phyloP scores from a whole-genome alignment of 805 yeast genomes.

The Saccharomycopsis sp. region DNA sequence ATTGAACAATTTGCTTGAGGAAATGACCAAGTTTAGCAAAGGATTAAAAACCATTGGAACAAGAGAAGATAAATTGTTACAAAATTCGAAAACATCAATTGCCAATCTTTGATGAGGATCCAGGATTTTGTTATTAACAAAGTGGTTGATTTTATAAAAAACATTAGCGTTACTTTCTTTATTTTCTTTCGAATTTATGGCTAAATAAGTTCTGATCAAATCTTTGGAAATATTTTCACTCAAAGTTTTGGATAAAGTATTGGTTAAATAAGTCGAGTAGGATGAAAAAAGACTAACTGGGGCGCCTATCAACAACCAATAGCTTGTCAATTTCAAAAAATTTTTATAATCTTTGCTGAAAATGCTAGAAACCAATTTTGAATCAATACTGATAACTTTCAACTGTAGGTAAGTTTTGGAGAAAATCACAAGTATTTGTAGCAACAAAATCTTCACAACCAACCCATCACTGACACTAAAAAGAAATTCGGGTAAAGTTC shows the following conservation, averaged over 20 bases:
- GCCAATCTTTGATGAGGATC: conserved; percentile 83
- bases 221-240: conserved; percentile 54
- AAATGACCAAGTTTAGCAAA: conserved; percentile 10
- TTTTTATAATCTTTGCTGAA: conserved; percentile 57
- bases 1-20: conserved; percentile 18
- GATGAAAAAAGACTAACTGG: conserved; percentile 82
- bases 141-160: conserved; percentile 61
- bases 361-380: conserved; percentile 70
- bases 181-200: conserved; percentile 28
- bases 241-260: conserved; percentile 44
- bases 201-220: conserved; percentile 62
- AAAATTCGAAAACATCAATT: conserved; percentile 65
- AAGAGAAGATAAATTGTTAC: conserved; percentile 58
- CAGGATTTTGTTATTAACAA: conserved; percentile 40
- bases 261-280: conserved; percentile 49
- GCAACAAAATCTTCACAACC: conserved; percentile 26
- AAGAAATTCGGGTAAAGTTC: conserved; percentile 9
- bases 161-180: conserved; percentile 42
- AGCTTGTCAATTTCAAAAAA: conserved; percentile 50
- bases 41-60: conserved; percentile 62
- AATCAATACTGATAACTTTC: conserved; percentile 80
- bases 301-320: conserved; percentile 78
- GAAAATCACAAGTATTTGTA: conserved; percentile 52
- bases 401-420: conserved; percentile 65
- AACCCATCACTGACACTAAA: conserved; percentile 14